Percentiles rank a stretch among this genome's conserved stretches.
phyloP scores from a whole-genome alignment of 352 stramenopile genomes.

The Phytophthora hybrid region DNA sequence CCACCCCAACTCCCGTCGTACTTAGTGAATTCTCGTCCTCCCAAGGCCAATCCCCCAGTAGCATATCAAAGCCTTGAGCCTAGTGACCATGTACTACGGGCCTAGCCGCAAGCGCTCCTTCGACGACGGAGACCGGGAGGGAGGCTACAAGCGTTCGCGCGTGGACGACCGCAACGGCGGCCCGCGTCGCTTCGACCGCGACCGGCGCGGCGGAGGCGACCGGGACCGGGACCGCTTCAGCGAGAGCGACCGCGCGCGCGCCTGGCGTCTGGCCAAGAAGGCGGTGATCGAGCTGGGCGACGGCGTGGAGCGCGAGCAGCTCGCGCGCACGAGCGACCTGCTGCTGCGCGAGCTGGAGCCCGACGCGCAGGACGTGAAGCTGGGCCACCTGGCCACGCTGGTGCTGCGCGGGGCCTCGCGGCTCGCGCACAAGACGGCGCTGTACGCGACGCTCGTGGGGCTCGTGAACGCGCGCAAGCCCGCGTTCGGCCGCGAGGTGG shows the following conservation, averaged over 20 bases:
- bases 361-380: conserved; percentile 66
- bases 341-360: conserved; percentile 64
- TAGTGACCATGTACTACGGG: conserved; percentile 32
- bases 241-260: conserved; percentile 74
- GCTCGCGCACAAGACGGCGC: conserved; percentile 74
- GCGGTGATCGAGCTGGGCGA: conserved; percentile 76
- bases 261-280: conserved; percentile 82
- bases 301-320: conserved; percentile 61
- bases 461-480: conserved; percentile 73
- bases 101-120: conserved; percentile 70
- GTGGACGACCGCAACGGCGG: conserved; percentile 51
- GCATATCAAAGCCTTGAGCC: background rate
- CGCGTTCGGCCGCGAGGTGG: conserved; percentile 62
- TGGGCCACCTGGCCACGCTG: conserved; percentile 60
- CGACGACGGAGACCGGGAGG: conserved; percentile 56
- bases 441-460: conserved; percentile 72
- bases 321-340: conserved; percentile 49
- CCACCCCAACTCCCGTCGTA: background rate
- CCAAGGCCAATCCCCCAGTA: conserved; percentile 2
- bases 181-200: conserved; percentile 42
- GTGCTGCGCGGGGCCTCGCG: conserved; percentile 62
- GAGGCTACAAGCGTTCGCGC: conserved; percentile 69
- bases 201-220: conserved; percentile 11
- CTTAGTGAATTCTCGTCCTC: background rate
- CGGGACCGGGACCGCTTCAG: conserved; percentile 42